Conservation (phyloP, 202 grass and related monocot species). For the Tripidium arundinaceum region DNA sequence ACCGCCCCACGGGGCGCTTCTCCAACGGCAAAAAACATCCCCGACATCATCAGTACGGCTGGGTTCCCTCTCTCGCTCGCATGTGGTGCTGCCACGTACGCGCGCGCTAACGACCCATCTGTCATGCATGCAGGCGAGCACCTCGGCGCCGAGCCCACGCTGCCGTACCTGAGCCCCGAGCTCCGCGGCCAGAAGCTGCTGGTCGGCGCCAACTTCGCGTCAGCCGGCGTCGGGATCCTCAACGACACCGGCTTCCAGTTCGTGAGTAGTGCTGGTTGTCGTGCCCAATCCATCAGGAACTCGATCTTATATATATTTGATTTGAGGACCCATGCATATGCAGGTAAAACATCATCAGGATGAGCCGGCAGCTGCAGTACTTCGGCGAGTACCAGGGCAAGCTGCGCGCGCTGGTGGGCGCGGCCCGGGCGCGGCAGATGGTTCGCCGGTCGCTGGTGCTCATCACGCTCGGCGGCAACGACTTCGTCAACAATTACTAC, state of each 20-base stretch:
- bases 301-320: no score
- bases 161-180: slow-evolving; percentile 83
- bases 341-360: slow-evolving; percentile 71
- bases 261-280: no score
- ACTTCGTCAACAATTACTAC: slow-evolving; percentile 95
- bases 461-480: slow-evolving; percentile 84
- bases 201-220: slow-evolving; percentile 93
- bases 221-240: slow-evolving; percentile 91
- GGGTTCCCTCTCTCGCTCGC: no score
- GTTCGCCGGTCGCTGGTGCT: slow-evolving; percentile 63
- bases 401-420: slow-evolving; percentile 48
- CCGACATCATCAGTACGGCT: slow-evolving; percentile 83
- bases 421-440: slow-evolving; percentile 31
- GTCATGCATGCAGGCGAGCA: slow-evolving; percentile 91
- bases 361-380: slow-evolving; percentile 47
- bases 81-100: no score
- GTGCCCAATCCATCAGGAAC: no score
- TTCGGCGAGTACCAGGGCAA: slow-evolving; percentile 65
- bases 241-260: slow-evolving; percentile 97
- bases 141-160: slow-evolving; percentile 57
- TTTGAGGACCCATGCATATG: no score
- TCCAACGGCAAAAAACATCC: slow-evolving; percentile 88
- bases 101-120: background rate
- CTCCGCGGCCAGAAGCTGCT: slow-evolving; percentile 64
- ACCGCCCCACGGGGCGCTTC: slow-evolving; percentile 62